Percentiles rank a stretch among this genome's conserved stretches.
Conservation (phyloP, 306 rosid species). For the Glycine latifolia region DNA sequence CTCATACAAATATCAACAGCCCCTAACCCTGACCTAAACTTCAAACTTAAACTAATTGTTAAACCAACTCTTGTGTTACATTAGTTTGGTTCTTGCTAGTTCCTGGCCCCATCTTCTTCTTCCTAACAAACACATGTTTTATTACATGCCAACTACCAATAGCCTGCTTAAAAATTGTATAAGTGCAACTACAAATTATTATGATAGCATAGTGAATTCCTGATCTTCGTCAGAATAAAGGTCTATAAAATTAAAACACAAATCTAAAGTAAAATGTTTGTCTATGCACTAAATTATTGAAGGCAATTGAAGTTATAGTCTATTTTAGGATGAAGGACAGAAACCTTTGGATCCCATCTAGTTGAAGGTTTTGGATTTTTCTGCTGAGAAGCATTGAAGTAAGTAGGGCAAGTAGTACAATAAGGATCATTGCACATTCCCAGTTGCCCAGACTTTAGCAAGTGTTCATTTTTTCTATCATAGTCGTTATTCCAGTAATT, state of each 20-base stretch:
- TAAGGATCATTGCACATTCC: slow-evolving; percentile 94
- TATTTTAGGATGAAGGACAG: slow-evolving; percentile 39
- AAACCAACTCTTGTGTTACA: background rate
- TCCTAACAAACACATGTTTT: background rate
- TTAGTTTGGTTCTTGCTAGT: background rate
- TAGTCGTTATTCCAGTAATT: background rate
- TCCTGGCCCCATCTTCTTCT: background rate
- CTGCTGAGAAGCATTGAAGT: slow-evolving; percentile 56
- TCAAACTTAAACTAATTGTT: background rate
- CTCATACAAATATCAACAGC: background rate
- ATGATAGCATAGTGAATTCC: background rate
- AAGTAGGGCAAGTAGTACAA: slow-evolving; percentile 87
- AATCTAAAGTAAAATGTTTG: slow-evolving; percentile 23
- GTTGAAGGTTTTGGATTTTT: slow-evolving; percentile 48
- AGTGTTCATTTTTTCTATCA: slow-evolving; percentile 65
- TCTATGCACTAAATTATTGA: slow-evolving; percentile 11
- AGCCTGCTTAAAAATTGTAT: background rate
- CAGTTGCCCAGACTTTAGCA: slow-evolving; percentile 80
- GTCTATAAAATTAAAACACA: background rate
- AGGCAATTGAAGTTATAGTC: slow-evolving; percentile 10
- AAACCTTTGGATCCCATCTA: slow-evolving; percentile 69
- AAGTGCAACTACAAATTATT: slow-evolving; percentile 7
- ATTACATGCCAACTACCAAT: background rate
- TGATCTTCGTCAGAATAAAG: background rate
- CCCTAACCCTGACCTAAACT: background rate